Evolutionary conservation across 2,329 filamentous ascomycete species (phyloP), one percentile per base, ranked within the genome.

Genomic region (Penicillium nordicum): DNA sequence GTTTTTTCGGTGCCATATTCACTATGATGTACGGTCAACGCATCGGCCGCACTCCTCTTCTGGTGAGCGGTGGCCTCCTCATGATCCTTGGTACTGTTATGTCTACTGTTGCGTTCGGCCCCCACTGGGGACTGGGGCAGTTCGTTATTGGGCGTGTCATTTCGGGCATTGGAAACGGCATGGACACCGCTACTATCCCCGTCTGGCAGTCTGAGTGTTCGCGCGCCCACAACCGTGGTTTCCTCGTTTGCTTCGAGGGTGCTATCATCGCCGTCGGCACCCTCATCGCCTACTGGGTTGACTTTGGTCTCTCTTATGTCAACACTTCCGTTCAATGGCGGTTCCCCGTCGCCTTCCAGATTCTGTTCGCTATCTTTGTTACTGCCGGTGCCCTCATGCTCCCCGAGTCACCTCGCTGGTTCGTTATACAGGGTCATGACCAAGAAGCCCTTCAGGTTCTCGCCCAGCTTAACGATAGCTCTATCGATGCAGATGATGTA

Each of bases 61-160:
- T 81, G 51, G 81, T 84, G 62, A 73, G 79, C 43, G 84, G 84
- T 50, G 78, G 81, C 32, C 67, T 81, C 41, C 81, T 85, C 57
- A 65, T 74, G 66, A 55, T 69, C 18, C 12, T 74, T 36, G 72
- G 72, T 42, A 68, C 69, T 21, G 46, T 70, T 23, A 67, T 74
- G 43, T 65, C 67, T 5, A 59, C 63, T 6, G 59, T 62, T 44
- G 46, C 66, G 21, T 69, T 61, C 50, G 57, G 58, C 6, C 32
- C 44, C 12, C 45, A 66, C 1, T 70, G 67, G 64, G 68, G 64
- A 54, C 52, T 72, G 12, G 70, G 74, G 3, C 76, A 79, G 64
- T 77, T 79, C 67, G 73, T 79, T 21, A 32, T 71, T 27, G 69
- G 69, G 14, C 68, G 69, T 63, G 67, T 71, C 9, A 57, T 70